Evolutionary conservation across 345 rosid species (phyloP), one percentile per base, ranked within the genome.

Genomic region (Eucalyptus coolabah): DNA sequence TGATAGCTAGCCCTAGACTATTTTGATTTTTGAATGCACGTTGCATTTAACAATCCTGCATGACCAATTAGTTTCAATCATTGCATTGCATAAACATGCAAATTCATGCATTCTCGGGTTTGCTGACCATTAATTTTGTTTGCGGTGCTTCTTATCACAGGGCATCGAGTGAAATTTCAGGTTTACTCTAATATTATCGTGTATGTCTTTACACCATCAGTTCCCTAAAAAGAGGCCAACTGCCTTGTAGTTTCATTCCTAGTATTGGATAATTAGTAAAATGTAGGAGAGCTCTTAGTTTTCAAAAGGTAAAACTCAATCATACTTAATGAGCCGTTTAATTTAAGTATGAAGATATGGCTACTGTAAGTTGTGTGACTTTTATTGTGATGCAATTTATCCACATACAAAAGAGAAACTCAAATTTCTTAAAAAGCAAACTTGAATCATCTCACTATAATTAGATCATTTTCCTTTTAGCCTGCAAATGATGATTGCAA

Each of bases 131-230:
- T 9, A 34, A 69, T 69, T 69, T 37, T 37, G 24, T 37, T 19
- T 14, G 1, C 1, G 1, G 4, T 10, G 9, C 6, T 72, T 34
- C 23, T 18, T 10, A 10, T 18, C 26, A 3, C 4, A 2, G 1
- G 45, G 21, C 4, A 34, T 4, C 12, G 42, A 21, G 2, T 32
- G 81, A 69, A 69, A 69, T 32, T 18, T 67, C 6, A 6, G 4
- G 34, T 63, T 63, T 28, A 65, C 3, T 14, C 11, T 65, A 15
- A 65, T 8, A n/a, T n/a, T 16, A 16, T 8, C 2, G 1, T 16
- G 9, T n/a, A 4, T n/a, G 5, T n/a, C 19, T 30, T 65, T 4
- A n/a, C 40, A 4, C 23, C 34, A n/a, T 5, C 24, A 2, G 1
- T 18, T 34, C 7, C 24, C 21, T 69, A 32, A 18, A 19, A 69